These are phyloP conservation scores for Gracilaria vermiculophylla DNA, from an alignment of 23 red algal species.

Conservation along the genomic window DNA sequence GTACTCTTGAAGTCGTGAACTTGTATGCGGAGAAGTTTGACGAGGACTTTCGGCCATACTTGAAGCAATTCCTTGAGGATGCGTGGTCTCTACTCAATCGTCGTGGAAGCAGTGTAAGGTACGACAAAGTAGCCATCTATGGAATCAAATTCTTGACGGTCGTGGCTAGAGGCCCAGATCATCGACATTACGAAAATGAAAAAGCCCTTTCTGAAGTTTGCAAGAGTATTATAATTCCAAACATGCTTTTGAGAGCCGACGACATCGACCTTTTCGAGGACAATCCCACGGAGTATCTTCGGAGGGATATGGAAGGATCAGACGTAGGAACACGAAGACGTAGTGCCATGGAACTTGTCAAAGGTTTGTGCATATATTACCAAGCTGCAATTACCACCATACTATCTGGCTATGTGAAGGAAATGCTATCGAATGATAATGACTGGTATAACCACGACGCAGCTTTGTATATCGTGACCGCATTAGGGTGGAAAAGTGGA, in stretches of 20 bases:
- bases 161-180: conserved; percentile 70
- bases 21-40: conserved; percentile 90
- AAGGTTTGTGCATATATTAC: conserved; percentile 80
- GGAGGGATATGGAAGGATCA: conserved; percentile 93
- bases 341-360: conserved; percentile 88
- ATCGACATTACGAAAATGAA: conserved; percentile 59
- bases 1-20: conserved; percentile 71
- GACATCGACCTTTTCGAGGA: conserved; percentile 97
- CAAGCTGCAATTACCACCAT: conserved; percentile 69
- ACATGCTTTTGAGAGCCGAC: conserved; percentile 85
- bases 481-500: conserved; percentile 93
- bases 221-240: conserved; percentile 89
- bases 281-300: conserved; percentile 93
- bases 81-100: conserved; percentile 81
- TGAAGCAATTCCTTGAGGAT: conserved; percentile 61
- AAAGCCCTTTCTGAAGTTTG: conserved; percentile 72
- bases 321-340: conserved; percentile 85
- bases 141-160: conserved; percentile 93
- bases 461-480: conserved; percentile 91
- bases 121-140: conserved; percentile 79
- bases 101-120: conserved; percentile 59
- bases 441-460: conserved; percentile 91
- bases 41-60: conserved; percentile 95
- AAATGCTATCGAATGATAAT: conserved; percentile 62
- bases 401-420: conserved; percentile 73